phyloP scores from a whole-genome alignment of 176 grass and related monocot genomes.

The Carex scoparia region DNA sequence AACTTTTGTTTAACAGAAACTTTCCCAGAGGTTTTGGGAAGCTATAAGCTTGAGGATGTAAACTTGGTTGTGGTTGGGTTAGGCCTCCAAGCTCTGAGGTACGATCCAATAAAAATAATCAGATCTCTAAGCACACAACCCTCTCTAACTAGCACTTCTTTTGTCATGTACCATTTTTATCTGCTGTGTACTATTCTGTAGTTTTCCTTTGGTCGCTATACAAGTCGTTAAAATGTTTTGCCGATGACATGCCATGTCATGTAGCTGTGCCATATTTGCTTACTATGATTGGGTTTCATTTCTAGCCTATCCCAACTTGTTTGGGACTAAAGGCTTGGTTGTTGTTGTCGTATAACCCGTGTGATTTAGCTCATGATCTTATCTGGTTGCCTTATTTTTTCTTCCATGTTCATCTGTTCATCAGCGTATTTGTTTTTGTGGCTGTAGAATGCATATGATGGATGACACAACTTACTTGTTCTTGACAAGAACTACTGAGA shows the following conservation, averaged over 20 bases:
- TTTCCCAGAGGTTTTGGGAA: slow-evolving; percentile 47
- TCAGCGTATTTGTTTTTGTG: not conserved
- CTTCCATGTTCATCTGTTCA: not conserved
- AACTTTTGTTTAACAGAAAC: slow-evolving; percentile 47
- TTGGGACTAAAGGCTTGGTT: no score
- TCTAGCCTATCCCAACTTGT: no score
- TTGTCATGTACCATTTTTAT: slow-evolving; percentile 23
- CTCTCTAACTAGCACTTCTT: not conserved
- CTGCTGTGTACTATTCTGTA: not conserved
- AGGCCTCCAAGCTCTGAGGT: slow-evolving; percentile 86
- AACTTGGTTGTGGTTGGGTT: slow-evolving; percentile 63
- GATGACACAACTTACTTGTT: slow-evolving; percentile 63
- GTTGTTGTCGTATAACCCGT: not conserved
- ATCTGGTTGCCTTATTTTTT: not conserved
- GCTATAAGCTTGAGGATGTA: slow-evolving; percentile 62
- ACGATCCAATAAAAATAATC: not conserved
- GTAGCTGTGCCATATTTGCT: not conserved
- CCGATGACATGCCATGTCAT: not conserved
- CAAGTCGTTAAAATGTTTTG: not conserved
- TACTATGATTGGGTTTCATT: not conserved
- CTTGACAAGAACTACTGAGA: slow-evolving; percentile 55
- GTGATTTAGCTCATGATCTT: not conserved
- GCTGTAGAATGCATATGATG: slow-evolving; percentile 54
- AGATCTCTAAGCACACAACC: not conserved
- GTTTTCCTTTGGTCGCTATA: not conserved